These are phyloP conservation scores for Trametes pubescens DNA, from an alignment of 1,284 basidiomycete species.

Conservation along the genomic window DNA sequence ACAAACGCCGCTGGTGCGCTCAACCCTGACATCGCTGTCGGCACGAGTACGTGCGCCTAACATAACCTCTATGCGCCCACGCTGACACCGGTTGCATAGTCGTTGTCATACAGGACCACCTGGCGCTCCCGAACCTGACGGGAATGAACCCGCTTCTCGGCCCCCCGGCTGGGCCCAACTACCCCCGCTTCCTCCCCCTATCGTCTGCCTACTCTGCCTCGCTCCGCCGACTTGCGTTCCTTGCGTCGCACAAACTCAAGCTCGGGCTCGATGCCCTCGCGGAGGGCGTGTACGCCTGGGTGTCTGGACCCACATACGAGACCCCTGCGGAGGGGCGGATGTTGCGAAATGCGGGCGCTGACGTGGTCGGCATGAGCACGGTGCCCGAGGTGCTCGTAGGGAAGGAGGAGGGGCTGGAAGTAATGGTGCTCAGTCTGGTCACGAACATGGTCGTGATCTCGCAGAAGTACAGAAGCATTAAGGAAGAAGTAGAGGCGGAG, in stretches of 20 bases:
- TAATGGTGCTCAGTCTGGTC: constrained; percentile 81
- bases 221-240: constrained; percentile 75
- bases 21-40: constrained; percentile 75
- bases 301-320: constrained; percentile 86
- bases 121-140: constrained; percentile 80
- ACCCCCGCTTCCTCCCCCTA: constrained; percentile 79
- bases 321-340: constrained; percentile 84
- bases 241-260: constrained; percentile 67
- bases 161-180: constrained; percentile 59
- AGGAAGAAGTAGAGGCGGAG: constrained; percentile 78
- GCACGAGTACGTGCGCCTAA: constrained; percentile 67
- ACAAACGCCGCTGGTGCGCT: constrained; percentile 88
- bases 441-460: constrained; percentile 86
- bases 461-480: constrained; percentile 71
- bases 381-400: constrained; percentile 90
- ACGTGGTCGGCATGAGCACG: constrained; percentile 91
- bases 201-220: constrained; percentile 79
- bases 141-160: constrained; percentile 84
- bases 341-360: constrained; percentile 74
- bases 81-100: constrained; percentile 51
- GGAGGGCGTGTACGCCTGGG: constrained; percentile 89
- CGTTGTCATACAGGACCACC: constrained; percentile 83
- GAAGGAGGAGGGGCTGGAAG: constrained; percentile 75
- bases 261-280: constrained; percentile 57
- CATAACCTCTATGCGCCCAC: too few species aligned